Evolutionary conservation across 164 flowering plant species (phyloP).

Genomic region (Umbilicus rupestris): DNA sequence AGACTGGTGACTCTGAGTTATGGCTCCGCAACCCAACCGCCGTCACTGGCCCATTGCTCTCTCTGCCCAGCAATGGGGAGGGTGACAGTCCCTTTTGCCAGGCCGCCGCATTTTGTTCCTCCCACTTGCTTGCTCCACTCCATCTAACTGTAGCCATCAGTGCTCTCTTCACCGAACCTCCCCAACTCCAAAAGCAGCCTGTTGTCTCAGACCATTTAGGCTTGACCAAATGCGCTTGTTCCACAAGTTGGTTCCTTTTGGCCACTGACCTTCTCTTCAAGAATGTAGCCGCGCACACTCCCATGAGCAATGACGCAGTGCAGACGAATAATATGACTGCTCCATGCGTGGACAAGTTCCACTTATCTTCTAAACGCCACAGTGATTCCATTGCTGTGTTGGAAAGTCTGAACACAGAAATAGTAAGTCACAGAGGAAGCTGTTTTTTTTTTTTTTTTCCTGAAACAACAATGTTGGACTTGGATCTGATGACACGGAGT

Average conservation of each 20-base stretch:
- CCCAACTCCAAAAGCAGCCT: conserved; percentile 17
- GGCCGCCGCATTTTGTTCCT: conserved; percentile 12
- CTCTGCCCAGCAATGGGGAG: conserved; percentile 22
- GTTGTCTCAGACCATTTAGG: conserved; percentile 11
- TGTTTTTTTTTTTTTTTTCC: not conserved
- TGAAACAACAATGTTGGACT: not conserved
- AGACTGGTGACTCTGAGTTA: conserved; percentile 48
- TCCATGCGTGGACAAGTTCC: conserved; percentile 44
- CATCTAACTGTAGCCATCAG: conserved; percentile 40
- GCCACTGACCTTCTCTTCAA: conserved; percentile 15
- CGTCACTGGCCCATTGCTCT: not conserved
- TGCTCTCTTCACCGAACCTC: conserved; percentile 25
- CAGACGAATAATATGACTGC: conserved; percentile 32
- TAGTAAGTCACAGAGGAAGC: too few species aligned
- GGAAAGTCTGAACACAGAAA: not conserved
- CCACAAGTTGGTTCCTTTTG: conserved; percentile 3
- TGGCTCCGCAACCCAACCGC: conserved; percentile 30
- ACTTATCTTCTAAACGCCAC: conserved; percentile 53
- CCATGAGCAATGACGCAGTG: conserved; percentile 25
- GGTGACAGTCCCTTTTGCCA: conserved; percentile 16
- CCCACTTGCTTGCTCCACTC: conserved; percentile 46
- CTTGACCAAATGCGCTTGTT: not conserved
- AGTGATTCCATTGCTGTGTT: conserved; percentile 45
- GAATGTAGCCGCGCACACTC: conserved; percentile 25
- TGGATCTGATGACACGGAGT: not conserved